Base-by-base conservation (phyloP, 1,284 basidiomycete genomes). In the Sporisorium exsertum region DNA sequence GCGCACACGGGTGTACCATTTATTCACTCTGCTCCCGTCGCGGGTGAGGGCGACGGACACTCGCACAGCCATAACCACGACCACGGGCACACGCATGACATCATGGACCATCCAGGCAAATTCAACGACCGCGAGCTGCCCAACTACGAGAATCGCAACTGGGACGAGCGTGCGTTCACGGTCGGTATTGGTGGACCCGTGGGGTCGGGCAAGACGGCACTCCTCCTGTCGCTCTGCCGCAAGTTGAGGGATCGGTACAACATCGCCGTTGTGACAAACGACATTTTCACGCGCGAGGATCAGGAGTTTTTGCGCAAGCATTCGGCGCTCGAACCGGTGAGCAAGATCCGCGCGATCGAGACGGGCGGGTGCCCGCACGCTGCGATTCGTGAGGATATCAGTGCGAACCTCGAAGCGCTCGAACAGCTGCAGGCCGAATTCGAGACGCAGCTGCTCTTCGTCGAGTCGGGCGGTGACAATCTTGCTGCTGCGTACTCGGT, bases 281-380 rank as follows among this genome's bases (percentile, higher is more conserved):
- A 88, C 63, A 81, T 84, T 57, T 80, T 80, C 47, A 99, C 96
- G 4, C 73, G 81, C 8, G 96, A 99, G 86, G 96, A 99, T 85
- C 95, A 97, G 86, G 95, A 99, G 85, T 99, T 99, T 86, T 88
- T 99, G 40, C 96, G 97, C 83, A 91, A 91, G 78, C 94, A 98
- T 87, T 89, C 92, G 60, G 96, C 96, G 0, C 90, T 99, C 4
- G 91, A 93, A 0, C 87, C 91, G 47, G 60, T 79, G 3, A 90
- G 90, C 40, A 92, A 96, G 45, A 98, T 99, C 80, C 90, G 94
- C 24, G 95, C 97, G 0, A 97, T 99, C 78, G 96, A 99, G 87
- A 99, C 97, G 0, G 89, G 87, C 18, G 81, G 82, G 2, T 81
- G 84, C 58, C 81, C 80, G n/a, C 85, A 86, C 70, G 85, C 85